Base-by-base conservation (phyloP, 129 eudicot genomes). In the Centrapalus pauciflorus region DNA sequence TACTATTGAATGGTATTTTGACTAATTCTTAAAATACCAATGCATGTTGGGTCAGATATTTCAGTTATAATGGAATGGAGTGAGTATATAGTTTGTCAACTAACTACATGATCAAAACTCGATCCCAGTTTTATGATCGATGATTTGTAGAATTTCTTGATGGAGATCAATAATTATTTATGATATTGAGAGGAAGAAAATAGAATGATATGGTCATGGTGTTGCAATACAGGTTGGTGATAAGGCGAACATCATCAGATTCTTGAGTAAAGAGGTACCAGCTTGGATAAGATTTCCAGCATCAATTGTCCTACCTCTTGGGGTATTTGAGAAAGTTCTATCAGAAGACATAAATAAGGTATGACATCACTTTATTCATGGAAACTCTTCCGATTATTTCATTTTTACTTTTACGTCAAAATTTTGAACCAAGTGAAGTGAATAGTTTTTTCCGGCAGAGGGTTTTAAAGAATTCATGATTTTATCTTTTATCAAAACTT, bases 261-360 rank as follows among this genome's bases (percentile, higher is more conserved):
- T 77, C 61, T 81, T 81, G 71, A 61, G 61, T 38, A 76, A 71
- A 59, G 61, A 63, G 82, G 56, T 64, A 67, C 86, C 86, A 24
- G 37, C 40, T 5, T 81, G 80, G 77, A 77, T 81, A 58, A 73
- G 55, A 77, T 52, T 81, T 68, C 86, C 86, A 7, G 67, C 71
- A 59, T 77, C 86, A 48, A 14, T 81, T 63, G 80, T 79, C 77
- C 23, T 81, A 30, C 77, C 86, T 46, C 69, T 77, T 59, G 86
- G 82, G 28, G 86, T 73, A 20, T 81, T 81, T 64, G 86, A 81
- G 46, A 69, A 65, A 30, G 41, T 77, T 16, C 51, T 77, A 57
- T 77, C 82, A 24, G 77, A 81, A 73, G 82, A 77, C 74, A 73
- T 77, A 69, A 81, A 81, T 59, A 81, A 81, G 82, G 86, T 81